Conservation (phyloP, 1,139 yeast species). For the Saccharomyces hybrid region DNA sequence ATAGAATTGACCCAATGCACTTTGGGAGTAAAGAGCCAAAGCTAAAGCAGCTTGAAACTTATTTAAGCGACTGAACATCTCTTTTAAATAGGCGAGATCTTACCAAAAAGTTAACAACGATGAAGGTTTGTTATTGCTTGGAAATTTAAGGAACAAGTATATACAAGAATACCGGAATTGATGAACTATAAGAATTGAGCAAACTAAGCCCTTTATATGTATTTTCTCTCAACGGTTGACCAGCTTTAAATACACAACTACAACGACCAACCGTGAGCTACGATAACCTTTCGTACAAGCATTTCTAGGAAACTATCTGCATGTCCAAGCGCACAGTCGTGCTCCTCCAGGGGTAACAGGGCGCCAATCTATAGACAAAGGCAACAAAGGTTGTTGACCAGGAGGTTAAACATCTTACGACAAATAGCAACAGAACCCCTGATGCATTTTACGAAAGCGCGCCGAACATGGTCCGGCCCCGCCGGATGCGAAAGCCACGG, state of each 20-base stretch:
- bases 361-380: neutral
- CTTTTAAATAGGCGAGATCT: no score
- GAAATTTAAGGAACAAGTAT: neutral
- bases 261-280: neutral
- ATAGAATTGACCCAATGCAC: no score
- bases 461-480: neutral
- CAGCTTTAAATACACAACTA: neutral
- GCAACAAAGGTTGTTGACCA: neutral
- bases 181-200: neutral
- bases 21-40: no score
- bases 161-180: neutral
- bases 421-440: neutral
- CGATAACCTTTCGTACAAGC: neutral
- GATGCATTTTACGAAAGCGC: neutral
- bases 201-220: neutral
- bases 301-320: neutral
- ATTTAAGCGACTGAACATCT: no score
- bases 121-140: neutral
- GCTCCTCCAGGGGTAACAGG: neutral
- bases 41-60: no score
- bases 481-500: neutral
- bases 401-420: neutral
- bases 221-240: neutral
- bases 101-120: neutral
- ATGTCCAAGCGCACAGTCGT: neutral